phyloP scores from a whole-genome alignment of 345 rosid genomes.

The Gossypium stocksii region DNA sequence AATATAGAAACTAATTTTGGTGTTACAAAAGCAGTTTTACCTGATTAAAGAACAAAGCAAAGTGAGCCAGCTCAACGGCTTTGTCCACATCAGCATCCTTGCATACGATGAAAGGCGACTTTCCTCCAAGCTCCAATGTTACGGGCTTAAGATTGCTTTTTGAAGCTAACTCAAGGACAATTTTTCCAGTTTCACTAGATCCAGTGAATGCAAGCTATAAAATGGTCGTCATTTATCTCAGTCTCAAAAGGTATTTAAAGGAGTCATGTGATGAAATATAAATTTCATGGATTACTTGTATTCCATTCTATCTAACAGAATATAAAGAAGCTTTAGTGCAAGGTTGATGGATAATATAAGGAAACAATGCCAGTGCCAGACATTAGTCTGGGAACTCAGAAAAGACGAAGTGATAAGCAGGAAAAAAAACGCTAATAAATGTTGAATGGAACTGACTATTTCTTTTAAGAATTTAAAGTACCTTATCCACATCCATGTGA shows the following conservation, averaged over 20 bases:
- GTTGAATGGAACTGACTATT: background rate
- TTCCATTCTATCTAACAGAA: background rate
- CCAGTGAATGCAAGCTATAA: constrained; percentile 75
- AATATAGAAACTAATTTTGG: background rate
- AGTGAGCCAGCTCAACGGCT: constrained; percentile 63
- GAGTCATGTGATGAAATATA: background rate
- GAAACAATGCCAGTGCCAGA: background rate
- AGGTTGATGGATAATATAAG: too few relatives aligned
- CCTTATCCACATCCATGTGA: constrained; percentile 79
- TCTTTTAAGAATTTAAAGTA: constrained; percentile 17
- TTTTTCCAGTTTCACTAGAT: constrained; percentile 49
- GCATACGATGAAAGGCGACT: constrained; percentile 69
- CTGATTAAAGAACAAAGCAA: constrained; percentile 70
- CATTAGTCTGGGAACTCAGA: background rate
- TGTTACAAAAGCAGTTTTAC: constrained; percentile 15
- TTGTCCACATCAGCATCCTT: constrained; percentile 67
- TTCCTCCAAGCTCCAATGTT: constrained; percentile 75
- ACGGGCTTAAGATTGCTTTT: constrained; percentile 70
- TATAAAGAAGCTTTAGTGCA: background rate
- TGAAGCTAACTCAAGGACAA: constrained; percentile 51
- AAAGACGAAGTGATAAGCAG: background rate
- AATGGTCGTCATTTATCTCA: background rate
- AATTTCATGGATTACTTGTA: background rate
- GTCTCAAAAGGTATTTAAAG: background rate
- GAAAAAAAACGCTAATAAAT: background rate